These are phyloP conservation scores for Nakazawaea peltata DNA, from an alignment of 805 yeast species.

Conservation along the genomic window DNA sequence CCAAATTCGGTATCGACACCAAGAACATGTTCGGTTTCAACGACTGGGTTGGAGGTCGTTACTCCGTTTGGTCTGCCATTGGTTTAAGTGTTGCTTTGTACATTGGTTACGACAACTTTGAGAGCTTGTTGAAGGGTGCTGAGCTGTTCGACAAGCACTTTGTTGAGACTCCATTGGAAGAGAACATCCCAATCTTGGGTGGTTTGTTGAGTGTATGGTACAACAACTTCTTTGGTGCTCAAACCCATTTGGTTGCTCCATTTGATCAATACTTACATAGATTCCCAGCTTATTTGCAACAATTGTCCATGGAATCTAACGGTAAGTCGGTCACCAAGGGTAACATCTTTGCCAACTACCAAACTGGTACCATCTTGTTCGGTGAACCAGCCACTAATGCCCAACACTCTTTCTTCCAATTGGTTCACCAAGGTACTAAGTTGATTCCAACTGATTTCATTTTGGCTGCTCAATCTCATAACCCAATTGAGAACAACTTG, in stretches of 20 bases:
- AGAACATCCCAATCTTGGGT: conserved; percentile 89
- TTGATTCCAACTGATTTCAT: conserved; percentile 95
- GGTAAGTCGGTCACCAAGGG: conserved; percentile 97
- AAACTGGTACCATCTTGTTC: conserved; percentile 90
- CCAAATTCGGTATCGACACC: conserved; percentile 94
- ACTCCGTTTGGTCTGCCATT: conserved; percentile 99
- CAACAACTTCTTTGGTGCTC: conserved; percentile 97
- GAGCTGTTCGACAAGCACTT: conserved; percentile 96
- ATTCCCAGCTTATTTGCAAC: conserved; percentile 99
- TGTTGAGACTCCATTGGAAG: conserved; percentile 70
- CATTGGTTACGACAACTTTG: conserved; percentile 94
- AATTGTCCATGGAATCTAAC: conserved; percentile 97
- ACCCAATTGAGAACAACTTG: conserved; percentile 88
- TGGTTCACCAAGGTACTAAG: conserved; percentile 98
- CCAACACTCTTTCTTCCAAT: conserved; percentile 98
- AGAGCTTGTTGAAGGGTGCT: conserved; percentile 90
- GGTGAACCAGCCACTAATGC: conserved; percentile 99
- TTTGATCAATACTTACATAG: conserved; percentile 98
- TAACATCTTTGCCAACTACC: conserved; percentile 84
- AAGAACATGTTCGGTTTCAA: conserved; percentile 98
- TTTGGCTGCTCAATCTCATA: conserved; percentile 94
- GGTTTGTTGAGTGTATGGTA: conserved; percentile 96
- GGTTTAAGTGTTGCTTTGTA: conserved; percentile 93
- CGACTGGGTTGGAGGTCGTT: conserved; percentile 99
- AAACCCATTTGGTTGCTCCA: conserved; percentile 97